Base-by-base conservation (phyloP, 2,329 filamentous ascomycete species). In the Penicillium sp. region DNA sequence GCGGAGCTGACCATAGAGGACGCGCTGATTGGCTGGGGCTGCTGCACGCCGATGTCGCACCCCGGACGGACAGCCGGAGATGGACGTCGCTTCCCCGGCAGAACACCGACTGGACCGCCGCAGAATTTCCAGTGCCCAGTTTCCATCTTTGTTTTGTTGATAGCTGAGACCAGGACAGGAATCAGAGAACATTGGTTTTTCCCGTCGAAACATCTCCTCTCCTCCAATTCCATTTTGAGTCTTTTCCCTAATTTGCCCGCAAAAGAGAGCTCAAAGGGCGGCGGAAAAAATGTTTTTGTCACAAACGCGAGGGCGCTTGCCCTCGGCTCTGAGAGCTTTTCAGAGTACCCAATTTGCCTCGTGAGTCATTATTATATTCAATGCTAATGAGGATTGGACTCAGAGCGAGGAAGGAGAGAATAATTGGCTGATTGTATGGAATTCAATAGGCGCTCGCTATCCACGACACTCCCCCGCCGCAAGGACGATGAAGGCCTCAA, bases 401-500 rank as follows among this genome's bases (percentile, higher is more conserved):
- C 16, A 43, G 9, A 23, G 8, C n/a, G 11, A 43, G 9, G 18
- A 12, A 8, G 6, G n/a, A 20, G n/a, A 35, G 11, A 9, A 57
- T 52, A 11, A n/a, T 28, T 28, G 21, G 6, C 24, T 30, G 1
- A 60, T 65, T 45, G 46, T 49, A 59, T 56, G 51, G 56, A 49
- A 33, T 42, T 28, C 26, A 18, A 5, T 48, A 74, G 71, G 55
- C 71, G 71, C 28, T 59, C 69, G 26, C 64, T 74, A 47, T 72
- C 71, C 0, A 73, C 71, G 26, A 82, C 83, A 18, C 65, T 79
- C 28, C 69, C 78, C 64, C 74, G 77, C 61, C 77, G 65, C 57
- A 66, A 70, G 38, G 77, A 84, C 59, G 77, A 81, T 46, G 74
- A 73, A 52, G 63, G 47, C 46, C 83, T 96, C 73, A 99, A 99